Base-by-base conservation (phyloP, 2,329 filamentous ascomycete species). In the Albifimbria verrucaria region DNA sequence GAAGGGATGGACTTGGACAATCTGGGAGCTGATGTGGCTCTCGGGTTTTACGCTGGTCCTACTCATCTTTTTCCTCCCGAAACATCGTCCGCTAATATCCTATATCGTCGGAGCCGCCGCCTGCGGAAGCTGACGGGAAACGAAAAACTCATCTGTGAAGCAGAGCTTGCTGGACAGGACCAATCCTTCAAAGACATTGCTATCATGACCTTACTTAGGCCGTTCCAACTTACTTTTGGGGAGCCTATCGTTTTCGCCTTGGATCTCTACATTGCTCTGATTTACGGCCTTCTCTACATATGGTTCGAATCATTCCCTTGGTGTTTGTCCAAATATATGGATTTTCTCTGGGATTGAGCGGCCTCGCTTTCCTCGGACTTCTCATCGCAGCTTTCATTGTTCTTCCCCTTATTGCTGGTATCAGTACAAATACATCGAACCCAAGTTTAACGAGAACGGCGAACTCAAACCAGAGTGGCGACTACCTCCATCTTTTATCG, bases 281-380 rank as follows among this genome's bases (percentile, higher is more conserved):
- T 76, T 25, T 82, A 80, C 57, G 75, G 72, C 4, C 70, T 77
- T 22, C 73, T 77, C 48, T 76, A 74, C 52, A 65, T 68, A 28
- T 82, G 80, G 72, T 82, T 82, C 62, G 79, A 82, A 52, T 75
- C 73, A 0, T 82, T 82, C 55, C 79, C 79, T 59, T 82, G 2
- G 79, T 82, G 23, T 83, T 80, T 59, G 66, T 70, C 4, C 66
- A 66, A 2, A 68, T 76, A 44, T 83, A 83, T 60, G 66, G 69
- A 20, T 82, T 83, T 69, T 74, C 68, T 52, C 62, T 78, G 2
- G 76, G 77, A 4, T 61, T 73, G 46, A 65, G 75, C 48, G 77
- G 78, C 4, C 62, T 81, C 0, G 71, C 76, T 6, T 82, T 81
- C 64, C 62, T 78, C 4, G 73, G 72, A 50, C 74, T 81, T 58